Percentiles rank a stretch among this genome's conserved stretches.
phyloP scores from a whole-genome alignment of 75 land plant genomes.

The Pseudotsuga menziesii region DNA sequence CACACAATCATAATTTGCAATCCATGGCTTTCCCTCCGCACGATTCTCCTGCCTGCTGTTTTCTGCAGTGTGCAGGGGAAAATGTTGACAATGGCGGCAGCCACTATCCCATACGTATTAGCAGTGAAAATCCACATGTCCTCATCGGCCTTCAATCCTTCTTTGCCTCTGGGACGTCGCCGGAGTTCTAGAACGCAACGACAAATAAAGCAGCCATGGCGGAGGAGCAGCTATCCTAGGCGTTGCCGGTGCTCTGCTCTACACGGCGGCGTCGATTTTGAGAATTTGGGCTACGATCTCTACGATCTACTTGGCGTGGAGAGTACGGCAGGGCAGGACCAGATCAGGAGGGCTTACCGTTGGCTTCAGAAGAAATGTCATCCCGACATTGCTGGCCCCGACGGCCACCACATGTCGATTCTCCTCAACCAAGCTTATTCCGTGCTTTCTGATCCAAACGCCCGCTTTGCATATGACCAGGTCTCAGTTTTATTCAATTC shows the following conservation, averaged over 20 bases:
- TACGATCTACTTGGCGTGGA: conserved; percentile 87
- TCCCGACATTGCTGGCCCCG: conserved; percentile 89
- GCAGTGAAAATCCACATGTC: no score
- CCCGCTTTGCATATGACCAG: conserved; percentile 67
- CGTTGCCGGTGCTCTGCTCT: not conserved
- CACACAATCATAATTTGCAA: no score
- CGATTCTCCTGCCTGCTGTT: no score
- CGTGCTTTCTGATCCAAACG: conserved; percentile 64
- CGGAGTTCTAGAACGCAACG: no score
- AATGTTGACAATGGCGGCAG: no score
- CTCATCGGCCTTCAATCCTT: no score
- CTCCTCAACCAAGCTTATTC: conserved; percentile 85
- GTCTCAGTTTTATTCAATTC: conserved; percentile 15
- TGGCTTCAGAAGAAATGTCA: conserved; percentile 92
- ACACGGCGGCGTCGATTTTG: not conserved
- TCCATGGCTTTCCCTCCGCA: no score
- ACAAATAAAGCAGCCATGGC: not conserved
- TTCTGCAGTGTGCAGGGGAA: no score
- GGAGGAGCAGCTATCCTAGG: not conserved
- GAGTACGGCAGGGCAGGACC: conserved; percentile 37
- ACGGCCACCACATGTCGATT: conserved; percentile 96
- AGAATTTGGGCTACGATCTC: conserved; percentile 56
- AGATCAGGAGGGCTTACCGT: conserved; percentile 78
- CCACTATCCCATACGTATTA: no score
- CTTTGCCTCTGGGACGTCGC: no score